A percentile compares a stretch with the other conserved stretches of the same genome.
These are phyloP conservation scores for Mortierella claussenii DNA, from an alignment of 192 early-diverging fungal species.

Conservation along the genomic window DNA sequence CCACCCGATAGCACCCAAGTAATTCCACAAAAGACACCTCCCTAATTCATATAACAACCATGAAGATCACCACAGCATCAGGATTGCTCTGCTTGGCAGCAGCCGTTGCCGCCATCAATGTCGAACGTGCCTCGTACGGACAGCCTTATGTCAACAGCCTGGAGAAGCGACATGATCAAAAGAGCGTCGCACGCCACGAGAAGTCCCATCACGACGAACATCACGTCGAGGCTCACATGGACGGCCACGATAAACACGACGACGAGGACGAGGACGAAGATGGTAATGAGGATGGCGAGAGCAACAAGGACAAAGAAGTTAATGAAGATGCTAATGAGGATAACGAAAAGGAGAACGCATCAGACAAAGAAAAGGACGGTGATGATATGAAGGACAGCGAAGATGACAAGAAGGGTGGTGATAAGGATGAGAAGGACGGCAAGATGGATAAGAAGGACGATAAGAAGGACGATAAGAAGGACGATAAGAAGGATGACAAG, in stretches of 20 bases:
- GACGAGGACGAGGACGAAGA: not conserved
- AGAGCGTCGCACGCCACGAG: slow-evolving; percentile 3
- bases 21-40: not conserved
- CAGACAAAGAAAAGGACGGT: not conserved
- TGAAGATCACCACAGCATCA: slow-evolving; percentile 4
- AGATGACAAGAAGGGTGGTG: slow-evolving; percentile 2
- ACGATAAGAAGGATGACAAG: not conserved
- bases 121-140: not conserved
- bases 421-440: not conserved
- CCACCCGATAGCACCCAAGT: not conserved
- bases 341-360: not conserved
- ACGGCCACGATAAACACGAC: slow-evolving; percentile 5
- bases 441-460: not conserved
- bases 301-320: not conserved
- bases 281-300: not conserved
- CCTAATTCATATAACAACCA: not conserved
- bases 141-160: not conserved
- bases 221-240: slow-evolving; percentile 13
- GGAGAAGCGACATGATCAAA: not conserved
- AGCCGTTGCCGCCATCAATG: not conserved
- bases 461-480: not conserved
- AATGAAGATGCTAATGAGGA: not conserved
- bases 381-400: not conserved
- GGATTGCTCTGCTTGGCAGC: slow-evolving; percentile 10
- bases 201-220: slow-evolving; percentile 7